Percentiles rank a stretch among this genome's conserved stretches.
Evolutionary conservation across 2,329 filamentous ascomycete genomes (phyloP).

Genomic region (Fusarium euwallaceae): DNA sequence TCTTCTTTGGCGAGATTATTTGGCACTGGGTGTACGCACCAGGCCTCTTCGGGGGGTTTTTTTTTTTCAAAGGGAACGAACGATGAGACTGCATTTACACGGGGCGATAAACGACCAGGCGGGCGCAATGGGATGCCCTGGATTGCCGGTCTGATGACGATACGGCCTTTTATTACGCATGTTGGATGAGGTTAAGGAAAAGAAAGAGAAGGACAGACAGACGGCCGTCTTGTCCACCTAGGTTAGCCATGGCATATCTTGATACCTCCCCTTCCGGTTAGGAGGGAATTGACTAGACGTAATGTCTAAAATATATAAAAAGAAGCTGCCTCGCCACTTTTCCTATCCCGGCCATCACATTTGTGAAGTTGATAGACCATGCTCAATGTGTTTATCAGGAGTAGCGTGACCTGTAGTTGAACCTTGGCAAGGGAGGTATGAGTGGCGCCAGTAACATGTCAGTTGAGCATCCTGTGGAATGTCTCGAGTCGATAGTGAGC

Average conservation of each 20-base stretch:
- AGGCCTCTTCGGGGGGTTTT: constrained; percentile 24
- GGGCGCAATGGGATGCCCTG: constrained; percentile 24
- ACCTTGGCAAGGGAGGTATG: neutral
- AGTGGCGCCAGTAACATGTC: neutral
- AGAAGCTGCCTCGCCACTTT: neutral
- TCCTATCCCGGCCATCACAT: neutral
- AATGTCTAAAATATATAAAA: constrained; percentile 42
- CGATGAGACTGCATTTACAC: constrained; percentile 38
- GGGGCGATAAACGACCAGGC: constrained; percentile 26
- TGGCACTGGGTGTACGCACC: constrained; percentile 46
- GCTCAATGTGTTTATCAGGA: neutral
- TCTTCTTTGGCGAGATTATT: constrained; percentile 39
- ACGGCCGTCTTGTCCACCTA: constrained; percentile 15
- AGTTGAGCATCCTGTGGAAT: constrained; percentile 15
- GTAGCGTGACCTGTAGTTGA: neutral
- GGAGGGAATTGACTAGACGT: constrained; percentile 33
- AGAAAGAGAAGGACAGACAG: constrained; percentile 26
- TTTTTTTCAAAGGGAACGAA: constrained; percentile 11
- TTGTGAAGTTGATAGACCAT: neutral
- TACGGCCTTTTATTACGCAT: constrained; percentile 34
- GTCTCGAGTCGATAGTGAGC: neutral
- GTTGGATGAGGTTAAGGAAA: constrained; percentile 37
- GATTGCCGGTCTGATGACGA: constrained; percentile 35
- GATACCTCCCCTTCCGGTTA: constrained; percentile 17
- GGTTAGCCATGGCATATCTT: constrained; percentile 32